These are phyloP conservation scores for Cutaneotrichosporon sp. DNA, from an alignment of 1,284 basidiomycete genomes.

Conservation along the genomic window DNA sequence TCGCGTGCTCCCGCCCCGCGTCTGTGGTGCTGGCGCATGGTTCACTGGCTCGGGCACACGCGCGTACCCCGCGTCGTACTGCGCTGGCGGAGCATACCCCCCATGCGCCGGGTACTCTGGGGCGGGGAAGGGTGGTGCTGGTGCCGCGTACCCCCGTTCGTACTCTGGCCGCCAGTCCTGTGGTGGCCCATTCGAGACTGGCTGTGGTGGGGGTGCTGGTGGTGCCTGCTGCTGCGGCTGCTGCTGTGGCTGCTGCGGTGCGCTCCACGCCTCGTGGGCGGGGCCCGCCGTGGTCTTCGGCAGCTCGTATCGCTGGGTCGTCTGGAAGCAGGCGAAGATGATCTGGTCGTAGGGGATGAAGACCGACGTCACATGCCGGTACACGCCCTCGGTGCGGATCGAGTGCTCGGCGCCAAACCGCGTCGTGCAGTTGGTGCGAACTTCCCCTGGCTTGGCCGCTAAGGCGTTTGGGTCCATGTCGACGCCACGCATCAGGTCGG, in stretches of 20 bases:
- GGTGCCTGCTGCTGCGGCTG: not conserved
- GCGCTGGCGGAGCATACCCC: not conserved
- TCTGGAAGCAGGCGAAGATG: conserved; percentile 56
- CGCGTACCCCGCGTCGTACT: not conserved
- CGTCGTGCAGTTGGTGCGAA: conserved; percentile 89
- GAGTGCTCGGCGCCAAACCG: conserved; percentile 83
- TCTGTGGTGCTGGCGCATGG: conserved; percentile 11
- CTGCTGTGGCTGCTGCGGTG: not conserved
- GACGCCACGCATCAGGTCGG: conserved; percentile 75
- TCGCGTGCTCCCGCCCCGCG: conserved; percentile 21
- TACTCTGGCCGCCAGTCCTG: conserved; percentile 10
- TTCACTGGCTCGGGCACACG: not conserved
- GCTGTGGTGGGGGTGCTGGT: not conserved
- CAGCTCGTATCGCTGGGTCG: conserved; percentile 61
- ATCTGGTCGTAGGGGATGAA: conserved; percentile 88
- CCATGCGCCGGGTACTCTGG: not conserved
- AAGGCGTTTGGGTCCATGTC: conserved; percentile 62
- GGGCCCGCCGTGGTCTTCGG: not conserved
- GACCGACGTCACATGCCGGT: conserved; percentile 74
- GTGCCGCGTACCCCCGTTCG: not conserved
- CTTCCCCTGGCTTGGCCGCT: conserved; percentile 58
- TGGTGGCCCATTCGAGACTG: not conserved
- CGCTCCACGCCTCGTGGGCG: not conserved
- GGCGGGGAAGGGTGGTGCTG: not conserved
- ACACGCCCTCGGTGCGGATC: conserved; percentile 60